A percentile compares a stretch with the other conserved stretches of the same genome.
These are phyloP conservation scores for Pholiota molesta DNA, from an alignment of 768 basidiomycete genomes.

Conservation along the genomic window DNA sequence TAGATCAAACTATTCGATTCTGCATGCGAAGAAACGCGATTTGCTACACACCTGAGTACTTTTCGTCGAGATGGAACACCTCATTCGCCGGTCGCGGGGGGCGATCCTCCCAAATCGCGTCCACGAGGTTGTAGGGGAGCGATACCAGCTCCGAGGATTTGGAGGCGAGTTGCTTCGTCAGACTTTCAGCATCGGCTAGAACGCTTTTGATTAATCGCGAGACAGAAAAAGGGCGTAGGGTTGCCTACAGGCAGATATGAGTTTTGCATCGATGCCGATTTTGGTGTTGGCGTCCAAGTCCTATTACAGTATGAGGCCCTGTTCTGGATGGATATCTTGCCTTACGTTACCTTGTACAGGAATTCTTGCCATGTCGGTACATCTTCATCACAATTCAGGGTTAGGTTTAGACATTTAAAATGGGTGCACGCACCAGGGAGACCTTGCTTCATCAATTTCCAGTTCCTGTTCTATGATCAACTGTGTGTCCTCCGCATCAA, in stretches of 20 bases:
- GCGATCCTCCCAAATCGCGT: conserved; percentile 74
- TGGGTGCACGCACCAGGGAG: conserved; percentile 57
- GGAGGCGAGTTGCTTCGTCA: conserved; percentile 58
- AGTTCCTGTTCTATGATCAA: conserved; percentile 57
- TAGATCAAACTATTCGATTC: conserved; percentile 18
- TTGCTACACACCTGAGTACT: conserved; percentile 63
- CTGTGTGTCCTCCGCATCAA: not conserved
- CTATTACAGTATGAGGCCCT: conserved; percentile 33
- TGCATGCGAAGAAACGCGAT: conserved; percentile 7
- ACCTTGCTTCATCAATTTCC: conserved; percentile 94
- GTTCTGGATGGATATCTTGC: not conserved
- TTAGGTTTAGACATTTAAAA: not conserved
- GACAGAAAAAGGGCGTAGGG: not conserved
- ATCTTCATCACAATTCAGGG: conserved; percentile 44
- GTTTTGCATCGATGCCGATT: conserved; percentile 82
- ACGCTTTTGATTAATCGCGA: not conserved
- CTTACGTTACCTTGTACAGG: conserved; percentile 58
- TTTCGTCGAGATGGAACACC: conserved; percentile 70
- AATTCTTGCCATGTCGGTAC: conserved; percentile 93
- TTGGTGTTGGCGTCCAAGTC: conserved; percentile 61
- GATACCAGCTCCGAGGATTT: conserved; percentile 67
- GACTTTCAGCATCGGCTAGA: conserved; percentile 65
- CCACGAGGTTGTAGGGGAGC: conserved; percentile 73
- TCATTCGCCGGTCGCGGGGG: conserved; percentile 70
- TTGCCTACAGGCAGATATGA: conserved; percentile 66